Base-by-base conservation (phyloP, 306 rosid species). In the Amphicarpaea edgeworthii region DNA sequence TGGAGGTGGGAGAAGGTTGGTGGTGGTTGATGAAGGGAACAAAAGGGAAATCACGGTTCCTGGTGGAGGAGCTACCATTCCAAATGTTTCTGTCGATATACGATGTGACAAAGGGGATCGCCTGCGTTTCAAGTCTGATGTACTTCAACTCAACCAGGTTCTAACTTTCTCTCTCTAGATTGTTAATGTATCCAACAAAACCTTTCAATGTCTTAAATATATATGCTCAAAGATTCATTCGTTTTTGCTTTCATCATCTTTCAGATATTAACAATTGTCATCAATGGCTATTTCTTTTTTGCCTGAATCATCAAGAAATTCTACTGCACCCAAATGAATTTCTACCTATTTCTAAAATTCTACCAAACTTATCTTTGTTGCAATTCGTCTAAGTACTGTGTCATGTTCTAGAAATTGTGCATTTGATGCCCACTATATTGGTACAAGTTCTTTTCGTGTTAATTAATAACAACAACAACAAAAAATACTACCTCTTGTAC, bases 81-180 rank as follows among this genome's bases (percentile, higher is more conserved):
- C 8, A 12, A 79, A 87, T n/a, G 97, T 91, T 76, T 85, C 97
- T 1, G 74, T 85, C 57, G 91, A 89, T 72, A 88, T 91, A 55
- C 80, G 90, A 0, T 89, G 90, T 38, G 95, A 91, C 73, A 91
- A 91, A 77, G 97, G 97, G 38, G 97, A 91, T 70, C 91, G 95
- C 19, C 83, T 85, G 17, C 91, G 97, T 20, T 91, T 89, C 83
- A 89, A 85, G 43, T 91, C 97, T n/a, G 91, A 91, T 75, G 89
- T 89, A 10, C 93, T 91, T 74, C 84, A 80, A 68, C 88, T 91
- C 85, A 89, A 88, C 66, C 95, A 89, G 90, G 97, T 91, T 28
- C 32, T 1, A 2, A 47, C 10, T 30, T 5, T 34, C 40, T 7
- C 40, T 34, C 40, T 34, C 40, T 28, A n/a, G n/a, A n/a, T n/a